Evolutionary conservation across 768 basidiomycete genomes (phyloP).

Genomic region (Steccherinum ochraceum): DNA sequence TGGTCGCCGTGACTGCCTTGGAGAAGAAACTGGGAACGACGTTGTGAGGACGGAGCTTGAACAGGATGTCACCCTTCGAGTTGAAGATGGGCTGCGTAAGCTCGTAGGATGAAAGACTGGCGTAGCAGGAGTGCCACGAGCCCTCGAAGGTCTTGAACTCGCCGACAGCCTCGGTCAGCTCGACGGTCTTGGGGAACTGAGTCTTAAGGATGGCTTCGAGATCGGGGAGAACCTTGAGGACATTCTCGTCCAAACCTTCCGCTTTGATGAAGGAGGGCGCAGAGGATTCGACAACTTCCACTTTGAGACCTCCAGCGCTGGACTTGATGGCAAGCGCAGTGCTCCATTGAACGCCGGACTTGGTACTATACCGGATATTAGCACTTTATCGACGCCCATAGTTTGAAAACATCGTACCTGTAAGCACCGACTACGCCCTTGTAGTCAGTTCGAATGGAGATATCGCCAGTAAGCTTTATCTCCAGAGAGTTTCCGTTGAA

Average conservation of each 20-base stretch:
- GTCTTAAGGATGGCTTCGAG: constrained; percentile 14
- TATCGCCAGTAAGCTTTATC: constrained; percentile 21
- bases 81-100: constrained; percentile 26
- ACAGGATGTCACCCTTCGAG: constrained; percentile 22
- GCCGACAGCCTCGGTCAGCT: constrained; percentile 16
- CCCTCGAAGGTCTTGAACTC: constrained; percentile 23
- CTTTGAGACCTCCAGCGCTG: neutral
- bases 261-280: constrained; percentile 12
- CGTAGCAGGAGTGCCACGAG: constrained; percentile 20
- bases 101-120: constrained; percentile 17
- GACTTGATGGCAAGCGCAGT: neutral
- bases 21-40: neutral
- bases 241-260: constrained; percentile 5
- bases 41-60: constrained; percentile 18
- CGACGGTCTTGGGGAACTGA: constrained; percentile 16
- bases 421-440: constrained; percentile 10
- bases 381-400: neutral
- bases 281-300: constrained; percentile 8
- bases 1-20: neutral
- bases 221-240: constrained; percentile 11
- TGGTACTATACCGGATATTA: neutral
- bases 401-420: neutral
- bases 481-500: constrained; percentile 17
- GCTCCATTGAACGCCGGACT: neutral
- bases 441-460: constrained; percentile 16